Evolutionary conservation across 495 filamentous ascomycete species (phyloP), one percentile per base, ranked within the genome.

Genomic region (Podospora fimiseda): DNA sequence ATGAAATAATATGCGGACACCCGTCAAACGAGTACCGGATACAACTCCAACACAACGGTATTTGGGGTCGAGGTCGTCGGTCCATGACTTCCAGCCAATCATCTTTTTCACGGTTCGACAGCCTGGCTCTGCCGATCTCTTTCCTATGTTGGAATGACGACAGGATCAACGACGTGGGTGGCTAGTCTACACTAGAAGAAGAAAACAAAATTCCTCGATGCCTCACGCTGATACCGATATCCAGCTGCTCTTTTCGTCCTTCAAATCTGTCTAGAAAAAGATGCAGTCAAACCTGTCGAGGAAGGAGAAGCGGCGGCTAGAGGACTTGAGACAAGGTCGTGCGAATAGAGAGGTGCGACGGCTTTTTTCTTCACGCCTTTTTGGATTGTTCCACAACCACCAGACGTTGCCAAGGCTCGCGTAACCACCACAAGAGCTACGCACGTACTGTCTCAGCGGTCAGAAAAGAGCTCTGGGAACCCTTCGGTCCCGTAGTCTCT

Each of bases 401-500:
- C 37, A 47, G 48, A 56, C 48, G 48, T 42, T 51, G 48, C 48
- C 48, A 51, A 48, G 48, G 14, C 23, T 22, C 36, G 42, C 42
- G 48, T 36, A 36, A 51, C 48, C 48, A 50, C 36, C 37, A 43
- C 18, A n/a, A 27, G 16, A 37, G 24, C 23, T 51, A 56, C 53
- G 53, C 53, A 51, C 53, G 48, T 56, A 51, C 41, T 56, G 48
- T 56, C 53, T 56, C 53, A 48, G 48, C 48, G 37, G 30, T 20
- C 20, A 40, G 44, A 20, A 47, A 18, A 47, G 18, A 14, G 42
- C 14, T 15, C 14, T 21, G 14, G 33, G 18, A 14, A 50, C 14
- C 22, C 14, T 21, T 50, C 48, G 36, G 48, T 50, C 39, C 21
- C 48, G 44, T 20, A 30, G 44, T 18, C 44, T 47, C 23, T 47